These are phyloP conservation scores for Xylaria sp. DNA, from an alignment of 2,329 filamentous ascomycete species.

Conservation along the genomic window DNA sequence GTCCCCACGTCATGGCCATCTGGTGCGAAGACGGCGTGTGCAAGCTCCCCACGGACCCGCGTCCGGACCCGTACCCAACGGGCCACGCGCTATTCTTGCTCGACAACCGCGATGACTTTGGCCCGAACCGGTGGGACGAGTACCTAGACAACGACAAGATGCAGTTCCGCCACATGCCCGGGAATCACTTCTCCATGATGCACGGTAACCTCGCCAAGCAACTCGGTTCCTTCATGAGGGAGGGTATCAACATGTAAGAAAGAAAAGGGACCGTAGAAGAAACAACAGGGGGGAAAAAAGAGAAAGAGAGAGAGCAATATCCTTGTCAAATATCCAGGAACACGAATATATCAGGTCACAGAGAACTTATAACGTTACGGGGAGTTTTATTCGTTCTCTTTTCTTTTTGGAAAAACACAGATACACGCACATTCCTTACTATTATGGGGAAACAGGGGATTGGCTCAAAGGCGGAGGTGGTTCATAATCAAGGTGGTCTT, in stretches of 20 bases:
- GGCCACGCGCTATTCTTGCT: constrained; percentile 64
- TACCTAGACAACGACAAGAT: constrained; percentile 58
- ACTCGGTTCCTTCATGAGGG: constrained; percentile 31
- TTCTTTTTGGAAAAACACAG: too few relatives aligned
- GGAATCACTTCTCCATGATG: constrained; percentile 76
- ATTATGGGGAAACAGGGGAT: too few relatives aligned
- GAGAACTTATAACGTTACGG: too few relatives aligned
- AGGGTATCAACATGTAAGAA: constrained; percentile 28
- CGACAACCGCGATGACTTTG: constrained; percentile 68
- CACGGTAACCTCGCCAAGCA: constrained; percentile 44
- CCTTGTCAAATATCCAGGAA: too few relatives aligned
- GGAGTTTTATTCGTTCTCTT: too few relatives aligned
- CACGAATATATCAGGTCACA: too few relatives aligned
- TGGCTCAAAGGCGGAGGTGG: too few relatives aligned
- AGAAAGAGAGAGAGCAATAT: too few relatives aligned
- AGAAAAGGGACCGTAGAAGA: too few relatives aligned
- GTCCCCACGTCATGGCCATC: constrained; percentile 58
- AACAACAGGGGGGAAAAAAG: too few relatives aligned
- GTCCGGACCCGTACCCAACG: constrained; percentile 55
- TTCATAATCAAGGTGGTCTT: too few relatives aligned
- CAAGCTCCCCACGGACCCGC: constrained; percentile 58
- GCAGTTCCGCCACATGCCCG: constrained; percentile 60
- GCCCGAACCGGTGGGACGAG: constrained; percentile 64
- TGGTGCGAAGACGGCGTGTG: constrained; percentile 73
- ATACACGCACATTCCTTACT: too few relatives aligned